Conservation (phyloP, 352 stramenopile species). For the Thalassiosira hispida region DNA sequence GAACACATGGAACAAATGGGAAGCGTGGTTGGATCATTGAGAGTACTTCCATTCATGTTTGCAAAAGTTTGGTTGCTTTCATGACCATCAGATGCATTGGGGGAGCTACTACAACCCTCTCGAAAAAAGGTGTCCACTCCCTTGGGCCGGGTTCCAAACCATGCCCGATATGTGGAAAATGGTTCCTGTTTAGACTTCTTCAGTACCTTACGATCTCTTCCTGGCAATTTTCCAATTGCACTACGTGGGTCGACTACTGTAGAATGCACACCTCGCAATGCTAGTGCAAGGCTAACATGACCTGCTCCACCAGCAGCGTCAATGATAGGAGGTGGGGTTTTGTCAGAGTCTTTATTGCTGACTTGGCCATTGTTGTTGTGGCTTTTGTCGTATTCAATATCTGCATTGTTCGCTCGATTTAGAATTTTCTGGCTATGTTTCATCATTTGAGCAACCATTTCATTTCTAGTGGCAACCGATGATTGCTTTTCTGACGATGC, state of each 20-base stretch:
- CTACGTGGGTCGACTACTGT: conserved; percentile 77
- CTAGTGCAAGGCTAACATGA: conserved; percentile 75
- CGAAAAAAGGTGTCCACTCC: conserved; percentile 70
- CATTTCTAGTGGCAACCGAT: conserved; percentile 22
- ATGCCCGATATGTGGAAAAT: conserved; percentile 65
- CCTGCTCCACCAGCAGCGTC: conserved; percentile 77
- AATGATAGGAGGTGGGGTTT: conserved; percentile 27
- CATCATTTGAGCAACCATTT: conserved; percentile 16
- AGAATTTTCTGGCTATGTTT: not conserved
- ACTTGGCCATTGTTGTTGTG: not conserved
- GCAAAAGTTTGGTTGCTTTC: not conserved
- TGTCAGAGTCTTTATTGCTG: not conserved
- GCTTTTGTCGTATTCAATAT: not conserved
- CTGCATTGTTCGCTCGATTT: not conserved
- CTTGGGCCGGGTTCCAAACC: conserved; percentile 67
- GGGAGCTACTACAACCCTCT: conserved; percentile 22
- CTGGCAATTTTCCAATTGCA: conserved; percentile 68
- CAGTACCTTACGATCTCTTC: conserved; percentile 70
- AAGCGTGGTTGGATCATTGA: conserved; percentile 21
- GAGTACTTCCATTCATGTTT: conserved; percentile 31
- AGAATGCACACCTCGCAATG: conserved; percentile 60
- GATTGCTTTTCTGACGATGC: not conserved
- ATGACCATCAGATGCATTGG: not conserved
- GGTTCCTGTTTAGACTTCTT: conserved; percentile 55
- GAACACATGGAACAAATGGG: conserved; percentile 56